phyloP scores from a whole-genome alignment of 73 alveolate species.

The Symbiodinium natans region DNA sequence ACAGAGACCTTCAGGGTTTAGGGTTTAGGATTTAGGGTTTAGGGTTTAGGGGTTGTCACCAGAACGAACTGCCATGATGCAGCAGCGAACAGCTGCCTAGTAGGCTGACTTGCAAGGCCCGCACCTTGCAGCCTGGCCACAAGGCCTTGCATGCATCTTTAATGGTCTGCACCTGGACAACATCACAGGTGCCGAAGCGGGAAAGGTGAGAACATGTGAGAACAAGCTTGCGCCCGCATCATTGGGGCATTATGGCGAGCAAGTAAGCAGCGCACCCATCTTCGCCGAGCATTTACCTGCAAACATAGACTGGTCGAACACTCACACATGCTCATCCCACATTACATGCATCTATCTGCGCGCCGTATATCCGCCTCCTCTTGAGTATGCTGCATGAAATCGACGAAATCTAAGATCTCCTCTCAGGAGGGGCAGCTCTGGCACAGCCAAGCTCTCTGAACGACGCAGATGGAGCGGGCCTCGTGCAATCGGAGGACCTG shows the following conservation, averaged over 20 bases:
- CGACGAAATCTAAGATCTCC: slow-evolving; percentile 84
- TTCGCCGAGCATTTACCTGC: slow-evolving; percentile 42
- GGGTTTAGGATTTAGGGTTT: no score
- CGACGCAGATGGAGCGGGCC: not conserved
- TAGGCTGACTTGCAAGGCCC: no score
- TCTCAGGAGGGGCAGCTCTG: not conserved
- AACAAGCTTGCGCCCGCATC: not conserved
- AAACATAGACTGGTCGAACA: not conserved
- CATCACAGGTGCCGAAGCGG: not conserved
- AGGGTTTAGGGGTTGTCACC: no score
- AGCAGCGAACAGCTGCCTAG: no score
- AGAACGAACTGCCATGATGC: no score
- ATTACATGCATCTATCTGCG: not conserved
- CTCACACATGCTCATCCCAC: no score
- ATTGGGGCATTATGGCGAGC: not conserved
- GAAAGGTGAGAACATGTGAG: not conserved
- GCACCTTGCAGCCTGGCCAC: slow-evolving; percentile 90
- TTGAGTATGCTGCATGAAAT: slow-evolving; percentile 81
- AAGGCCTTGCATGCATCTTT: slow-evolving; percentile 79
- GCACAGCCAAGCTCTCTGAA: not conserved
- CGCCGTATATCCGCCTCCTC: slow-evolving; percentile 26
- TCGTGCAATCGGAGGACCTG: not conserved
- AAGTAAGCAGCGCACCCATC: no score
- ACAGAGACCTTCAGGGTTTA: slow-evolving; percentile 9
- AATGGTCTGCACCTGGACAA: not conserved